Evolutionary conservation across 306 rosid genomes (phyloP).

Genomic region (Glycine tomentella): DNA sequence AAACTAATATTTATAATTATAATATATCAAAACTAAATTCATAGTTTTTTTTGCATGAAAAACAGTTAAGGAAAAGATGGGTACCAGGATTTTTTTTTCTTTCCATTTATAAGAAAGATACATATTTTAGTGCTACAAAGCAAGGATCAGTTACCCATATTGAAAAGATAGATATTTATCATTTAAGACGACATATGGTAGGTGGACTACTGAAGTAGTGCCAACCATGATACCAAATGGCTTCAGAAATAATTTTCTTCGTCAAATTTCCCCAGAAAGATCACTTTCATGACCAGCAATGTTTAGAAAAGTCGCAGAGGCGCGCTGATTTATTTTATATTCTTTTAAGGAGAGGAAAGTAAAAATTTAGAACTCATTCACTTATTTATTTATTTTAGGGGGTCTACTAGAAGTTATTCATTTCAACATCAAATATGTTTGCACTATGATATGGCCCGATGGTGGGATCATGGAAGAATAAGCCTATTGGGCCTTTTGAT

Average conservation of each 20-base stretch:
- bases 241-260: background rate
- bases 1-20: no score
- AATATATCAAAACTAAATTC: background rate
- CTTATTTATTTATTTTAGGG: background rate
- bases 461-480: background rate
- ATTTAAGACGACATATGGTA: background rate
- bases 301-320: no score
- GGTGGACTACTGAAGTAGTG: background rate
- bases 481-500: background rate
- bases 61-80: no score
- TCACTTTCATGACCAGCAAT: no score
- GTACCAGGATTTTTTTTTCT: no score
- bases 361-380: background rate
- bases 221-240: background rate
- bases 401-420: background rate
- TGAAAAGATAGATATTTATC: background rate
- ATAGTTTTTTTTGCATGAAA: no score
- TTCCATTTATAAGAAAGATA: background rate
- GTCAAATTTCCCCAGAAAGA: no score
- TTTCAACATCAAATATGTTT: background rate
- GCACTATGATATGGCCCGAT: background rate
- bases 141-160: background rate
- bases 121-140: background rate
- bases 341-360: background rate
- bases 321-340: no score